A percentile compares a stretch with the other conserved stretches of the same genome.
These are phyloP conservation scores for Bidens hawaiensis DNA, from an alignment of 140 eudicot genomes.

Conservation along the genomic window DNA sequence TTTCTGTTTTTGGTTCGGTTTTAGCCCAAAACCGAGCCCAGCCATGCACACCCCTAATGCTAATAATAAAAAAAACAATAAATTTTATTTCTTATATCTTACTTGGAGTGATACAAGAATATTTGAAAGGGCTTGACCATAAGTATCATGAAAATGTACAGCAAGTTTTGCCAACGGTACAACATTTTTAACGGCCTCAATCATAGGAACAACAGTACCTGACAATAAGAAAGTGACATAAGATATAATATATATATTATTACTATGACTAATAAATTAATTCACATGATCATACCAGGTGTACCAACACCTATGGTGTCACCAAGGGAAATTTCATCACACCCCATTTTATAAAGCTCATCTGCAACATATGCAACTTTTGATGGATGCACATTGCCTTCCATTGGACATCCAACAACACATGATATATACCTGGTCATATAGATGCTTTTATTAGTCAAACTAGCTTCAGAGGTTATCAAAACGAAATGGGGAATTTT, in stretches of 20 bases:
- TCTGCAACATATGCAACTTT: slow-evolving; percentile 75
- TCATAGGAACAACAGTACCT: slow-evolving; percentile 84
- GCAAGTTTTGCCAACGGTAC: slow-evolving; percentile 74
- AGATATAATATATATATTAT: too few species aligned
- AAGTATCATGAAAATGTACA: too few species aligned
- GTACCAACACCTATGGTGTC: slow-evolving; percentile 90
- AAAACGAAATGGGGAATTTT: background rate
- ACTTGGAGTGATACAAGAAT: slow-evolving; percentile 71
- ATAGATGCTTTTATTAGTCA: too few species aligned
- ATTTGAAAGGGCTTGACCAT: slow-evolving; percentile 83
- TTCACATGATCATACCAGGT: slow-evolving; percentile 46
- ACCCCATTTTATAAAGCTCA: slow-evolving; percentile 68
- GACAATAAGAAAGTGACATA: background rate
- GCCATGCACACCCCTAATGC: too few species aligned
- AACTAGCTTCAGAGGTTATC: too few species aligned
- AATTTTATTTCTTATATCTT: slow-evolving; percentile 1
- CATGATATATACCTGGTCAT: slow-evolving; percentile 77
- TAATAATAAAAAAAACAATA: too few species aligned
- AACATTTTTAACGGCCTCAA: slow-evolving; percentile 60
- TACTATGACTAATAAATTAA: too few species aligned
- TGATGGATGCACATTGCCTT: slow-evolving; percentile 71
- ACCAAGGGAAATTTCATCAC: slow-evolving; percentile 71
- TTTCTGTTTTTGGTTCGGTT: too few species aligned
- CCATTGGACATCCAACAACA: slow-evolving; percentile 84
- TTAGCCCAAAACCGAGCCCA: too few species aligned